Base-by-base conservation (phyloP, 495 filamentous ascomycete species). In the Neurospora sp. region DNA sequence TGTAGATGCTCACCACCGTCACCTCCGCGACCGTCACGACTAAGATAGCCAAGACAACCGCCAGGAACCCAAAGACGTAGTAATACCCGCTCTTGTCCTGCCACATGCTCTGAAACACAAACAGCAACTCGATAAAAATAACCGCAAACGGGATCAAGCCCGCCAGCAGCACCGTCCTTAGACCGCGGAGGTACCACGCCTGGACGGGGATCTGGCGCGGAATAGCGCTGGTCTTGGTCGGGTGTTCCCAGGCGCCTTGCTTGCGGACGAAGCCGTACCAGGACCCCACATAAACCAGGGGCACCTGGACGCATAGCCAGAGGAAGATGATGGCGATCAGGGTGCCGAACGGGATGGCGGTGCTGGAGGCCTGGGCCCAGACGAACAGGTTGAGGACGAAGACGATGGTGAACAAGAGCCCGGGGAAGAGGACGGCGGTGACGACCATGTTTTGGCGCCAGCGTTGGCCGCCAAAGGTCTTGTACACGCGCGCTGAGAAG, bases 21-120 rank as follows among this genome's bases (percentile, higher is more conserved):
- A 96, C 94, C 85, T 98, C 93, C 70, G 93, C 88, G 37, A 97
- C 89, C 1, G 92, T 93, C 27, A 97, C 81, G 14, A 96, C 85
- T 18, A 94, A 82, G 46, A 98, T 93, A 1, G 89, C 82, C 27
- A 84, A 89, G 38, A 97, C 92, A 18, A 93, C 89, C 23, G 89
- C 91, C 71, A 97, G 80, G 85, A 96, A 98, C 10, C 94, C 94
- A 81, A 96, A 97, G 46, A 98, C 90, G 81, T 98, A 98, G 80
- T 97, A 97, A 78, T 96, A 98, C 14, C 92, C 93, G 77, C 90
- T 93, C 83, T 97, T 97, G 78, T 97, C 94, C 79, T 93, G 92
- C 93, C 94, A 97, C 12, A 97, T 78, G 72, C 91, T 94, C 80
- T 93, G 92, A 79, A 98, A 98, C 39, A 98, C 90, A 83, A 96